phyloP scores from a whole-genome alignment of 495 filamentous ascomycete species.

The Lasiosphaeria ovina region DNA sequence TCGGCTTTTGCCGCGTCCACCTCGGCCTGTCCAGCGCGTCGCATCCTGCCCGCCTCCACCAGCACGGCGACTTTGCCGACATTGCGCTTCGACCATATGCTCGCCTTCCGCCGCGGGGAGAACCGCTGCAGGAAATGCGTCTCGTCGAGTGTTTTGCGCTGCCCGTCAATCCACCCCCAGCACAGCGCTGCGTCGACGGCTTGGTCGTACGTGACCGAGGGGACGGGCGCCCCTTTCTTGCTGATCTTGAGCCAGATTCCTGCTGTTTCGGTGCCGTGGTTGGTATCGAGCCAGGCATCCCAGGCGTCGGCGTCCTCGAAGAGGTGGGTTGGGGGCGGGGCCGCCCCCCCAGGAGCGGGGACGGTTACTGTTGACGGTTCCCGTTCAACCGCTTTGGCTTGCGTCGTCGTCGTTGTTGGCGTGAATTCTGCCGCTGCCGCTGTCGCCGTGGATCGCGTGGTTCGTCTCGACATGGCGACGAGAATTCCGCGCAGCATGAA shows the following conservation, averaged over 20 bases:
- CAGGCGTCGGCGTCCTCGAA: conserved; percentile 39
- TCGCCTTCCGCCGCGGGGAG: conserved; percentile 53
- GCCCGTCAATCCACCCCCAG: conserved; percentile 62
- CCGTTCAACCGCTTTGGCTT: too few species aligned
- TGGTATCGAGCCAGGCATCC: conserved; percentile 46
- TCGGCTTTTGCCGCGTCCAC: conserved; percentile 55
- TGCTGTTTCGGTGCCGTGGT: conserved; percentile 30
- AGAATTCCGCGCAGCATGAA: too few species aligned
- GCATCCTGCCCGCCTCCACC: conserved; percentile 44
- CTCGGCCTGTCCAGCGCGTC: conserved; percentile 42
- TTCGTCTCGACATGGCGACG: too few species aligned
- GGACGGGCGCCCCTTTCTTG: conserved; percentile 46
- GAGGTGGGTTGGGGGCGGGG: conserved; percentile 33
- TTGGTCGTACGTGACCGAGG: conserved; percentile 50
- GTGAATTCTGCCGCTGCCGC: too few species aligned
- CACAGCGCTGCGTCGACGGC: conserved; percentile 57
- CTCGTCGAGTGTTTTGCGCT: conserved; percentile 40
- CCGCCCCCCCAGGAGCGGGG: too few species aligned
- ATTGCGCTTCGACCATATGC: conserved; percentile 51
- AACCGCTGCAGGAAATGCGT: conserved; percentile 49
- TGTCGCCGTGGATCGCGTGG: too few species aligned
- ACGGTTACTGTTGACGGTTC: too few species aligned
- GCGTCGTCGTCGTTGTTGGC: too few species aligned
- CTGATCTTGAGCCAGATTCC: conserved; percentile 56
- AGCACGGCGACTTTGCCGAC: conserved; percentile 46